Evolutionary conservation across 2,329 filamentous ascomycete genomes (phyloP), one percentile per base, ranked within the genome.

Genomic region (Diaporthe sp.): DNA sequence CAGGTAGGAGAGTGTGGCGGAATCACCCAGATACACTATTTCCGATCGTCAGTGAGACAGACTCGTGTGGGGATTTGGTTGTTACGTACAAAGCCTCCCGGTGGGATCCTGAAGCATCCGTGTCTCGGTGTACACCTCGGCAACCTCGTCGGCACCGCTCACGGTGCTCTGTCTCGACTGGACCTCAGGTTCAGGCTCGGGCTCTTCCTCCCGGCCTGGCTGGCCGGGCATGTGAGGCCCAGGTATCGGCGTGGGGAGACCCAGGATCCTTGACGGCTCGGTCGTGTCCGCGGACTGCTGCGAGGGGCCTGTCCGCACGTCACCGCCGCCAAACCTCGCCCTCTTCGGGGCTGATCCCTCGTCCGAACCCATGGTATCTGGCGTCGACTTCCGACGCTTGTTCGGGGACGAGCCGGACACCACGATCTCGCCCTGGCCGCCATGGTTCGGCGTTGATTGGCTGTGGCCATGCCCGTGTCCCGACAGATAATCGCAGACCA

Each of bases 1-100:
- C 4, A 92, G 82, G 77, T 90, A 92, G 0, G 91, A 90, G 8
- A 92, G 82, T 0, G 89, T 89, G 0, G 90, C 90, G 2, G 91
- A 90, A 76, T 92, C 89, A n/a, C 91, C 91, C 75, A 92, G 85
- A 75, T 92, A 92, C 32, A 91, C 88, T 90, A 42, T 0, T 39
- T 27, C 27, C 6, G 27, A 12, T 2, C 69, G 74, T 79, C 56
- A 79, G 78, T 19, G 47, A 35, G 66, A 25, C 42, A 30, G 10
- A 9, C 17, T 44, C 19, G n/a, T 32, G 6, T 44, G 65, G 27
- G 15, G 39, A 42, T 50, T 27, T 53, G 30, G 37, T 13, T 8
- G 8, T 13, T 3, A 86, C 89, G 81, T 83, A 91, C 89, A 83
- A 44, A 91, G 82, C 77, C 89, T 85, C 13, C 90, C 89, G 0